Conservation (phyloP, 2,329 filamentous ascomycete species). For the Colletotrichum godetiae region DNA sequence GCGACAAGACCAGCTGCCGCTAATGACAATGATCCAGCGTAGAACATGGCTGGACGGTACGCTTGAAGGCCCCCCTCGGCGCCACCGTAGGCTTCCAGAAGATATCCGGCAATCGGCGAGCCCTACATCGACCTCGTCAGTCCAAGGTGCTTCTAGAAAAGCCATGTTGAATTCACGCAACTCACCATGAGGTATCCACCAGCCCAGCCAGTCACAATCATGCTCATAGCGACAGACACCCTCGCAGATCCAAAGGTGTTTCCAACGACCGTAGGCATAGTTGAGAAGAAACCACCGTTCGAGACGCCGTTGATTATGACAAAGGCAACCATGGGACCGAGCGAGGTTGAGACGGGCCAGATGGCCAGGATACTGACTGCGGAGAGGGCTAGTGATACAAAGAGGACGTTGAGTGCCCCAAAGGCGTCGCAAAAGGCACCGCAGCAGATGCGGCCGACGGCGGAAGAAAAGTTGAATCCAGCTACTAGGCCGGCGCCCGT, state of each 20-base stretch:
- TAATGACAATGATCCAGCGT: slow-evolving; percentile 65
- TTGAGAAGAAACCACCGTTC: slow-evolving; percentile 73
- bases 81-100: slow-evolving; percentile 66
- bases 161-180: no score
- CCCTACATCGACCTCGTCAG: slow-evolving; percentile 48
- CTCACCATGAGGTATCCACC: slow-evolving; percentile 70
- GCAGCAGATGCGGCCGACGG: slow-evolving; percentile 65
- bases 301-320: slow-evolving; percentile 69
- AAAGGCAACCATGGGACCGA: slow-evolving; percentile 66
- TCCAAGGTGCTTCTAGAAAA: no score
- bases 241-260: slow-evolving; percentile 68
- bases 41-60: slow-evolving; percentile 71
- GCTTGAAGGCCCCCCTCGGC: slow-evolving; percentile 59
- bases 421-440: slow-evolving; percentile 65
- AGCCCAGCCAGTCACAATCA: slow-evolving; percentile 71
- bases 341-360: slow-evolving; percentile 68
- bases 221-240: slow-evolving; percentile 68
- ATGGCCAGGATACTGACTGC: slow-evolving; percentile 69
- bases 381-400: slow-evolving; percentile 61
- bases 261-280: slow-evolving; percentile 71
- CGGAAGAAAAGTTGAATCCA: slow-evolving; percentile 71
- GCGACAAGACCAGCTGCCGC: slow-evolving; percentile 55
- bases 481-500: slow-evolving; percentile 69
- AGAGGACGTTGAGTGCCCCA: slow-evolving; percentile 66
- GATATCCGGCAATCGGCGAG: slow-evolving; percentile 69